These are phyloP conservation scores for Acanthamoeba sp. DNA, from an alignment of 208 protist species.

Conservation along the genomic window DNA sequence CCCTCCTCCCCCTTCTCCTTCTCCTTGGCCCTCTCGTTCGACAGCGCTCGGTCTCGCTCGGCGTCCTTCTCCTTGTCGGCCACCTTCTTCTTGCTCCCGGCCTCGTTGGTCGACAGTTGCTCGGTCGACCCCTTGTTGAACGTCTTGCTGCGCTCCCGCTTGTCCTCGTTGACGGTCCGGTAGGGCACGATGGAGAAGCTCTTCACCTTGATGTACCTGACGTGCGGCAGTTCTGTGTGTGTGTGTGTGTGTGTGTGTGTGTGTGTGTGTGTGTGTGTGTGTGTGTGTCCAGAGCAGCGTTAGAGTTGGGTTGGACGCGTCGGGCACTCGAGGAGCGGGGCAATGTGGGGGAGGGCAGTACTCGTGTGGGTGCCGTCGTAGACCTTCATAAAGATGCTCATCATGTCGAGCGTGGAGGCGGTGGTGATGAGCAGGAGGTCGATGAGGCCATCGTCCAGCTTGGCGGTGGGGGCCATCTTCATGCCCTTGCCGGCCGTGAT, in stretches of 20 bases:
- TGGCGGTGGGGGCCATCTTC: slow-evolving; percentile 38
- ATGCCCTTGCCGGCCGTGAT: slow-evolving; percentile 61
- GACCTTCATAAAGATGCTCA: slow-evolving; percentile 32
- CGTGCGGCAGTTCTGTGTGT: slow-evolving; percentile 34
- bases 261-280: neutral
- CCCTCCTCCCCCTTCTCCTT: neutral
- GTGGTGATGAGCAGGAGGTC: slow-evolving; percentile 19
- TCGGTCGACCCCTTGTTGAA: neutral
- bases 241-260: neutral
- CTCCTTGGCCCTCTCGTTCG: neutral
- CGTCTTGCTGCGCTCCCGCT: neutral
- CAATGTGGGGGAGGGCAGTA: neutral
- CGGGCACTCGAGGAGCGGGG: neutral
- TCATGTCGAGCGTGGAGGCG: neutral
- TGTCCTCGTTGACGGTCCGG: neutral
- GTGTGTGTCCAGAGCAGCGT: no score
- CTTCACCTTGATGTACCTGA: slow-evolving; percentile 60
- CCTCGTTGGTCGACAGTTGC: neutral
- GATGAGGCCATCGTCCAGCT: slow-evolving; percentile 49
- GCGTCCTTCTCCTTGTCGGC: neutral
- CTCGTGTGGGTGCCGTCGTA: slow-evolving; percentile 48
- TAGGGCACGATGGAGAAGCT: slow-evolving; percentile 49
- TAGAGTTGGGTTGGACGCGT: no score
- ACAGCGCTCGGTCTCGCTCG: no score
- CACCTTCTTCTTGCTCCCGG: neutral